phyloP scores from a whole-genome alignment of 441 rosid genomes.

The Arabidopsis hybrid region DNA sequence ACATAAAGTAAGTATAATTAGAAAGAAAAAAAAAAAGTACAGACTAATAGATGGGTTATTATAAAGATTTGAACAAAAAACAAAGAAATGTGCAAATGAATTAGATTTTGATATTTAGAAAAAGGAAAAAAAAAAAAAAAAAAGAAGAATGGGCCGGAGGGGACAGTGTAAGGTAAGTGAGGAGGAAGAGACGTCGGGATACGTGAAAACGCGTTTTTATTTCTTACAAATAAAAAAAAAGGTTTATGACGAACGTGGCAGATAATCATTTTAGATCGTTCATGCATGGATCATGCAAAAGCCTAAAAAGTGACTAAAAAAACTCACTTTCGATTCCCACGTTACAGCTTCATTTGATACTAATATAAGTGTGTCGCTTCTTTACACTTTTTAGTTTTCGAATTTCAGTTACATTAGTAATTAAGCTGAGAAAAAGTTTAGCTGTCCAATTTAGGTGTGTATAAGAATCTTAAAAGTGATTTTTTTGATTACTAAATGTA shows the following conservation, averaged over 20 bases:
- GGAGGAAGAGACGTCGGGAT: conserved; percentile 26
- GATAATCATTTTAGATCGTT: conserved; percentile 25
- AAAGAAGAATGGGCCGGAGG: conserved; percentile 21
- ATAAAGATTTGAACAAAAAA: not conserved
- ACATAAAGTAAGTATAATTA: no score
- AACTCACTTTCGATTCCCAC: conserved; percentile 20
- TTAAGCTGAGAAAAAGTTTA: not conserved
- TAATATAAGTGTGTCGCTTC: no score
- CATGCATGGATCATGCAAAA: conserved; percentile 43
- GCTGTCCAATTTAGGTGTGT: not conserved
- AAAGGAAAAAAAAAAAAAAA: not conserved
- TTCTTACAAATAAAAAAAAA: not conserved
- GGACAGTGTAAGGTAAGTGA: conserved; percentile 36
- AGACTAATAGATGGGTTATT: no score
- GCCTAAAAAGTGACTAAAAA: not conserved
- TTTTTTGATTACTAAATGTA: not conserved
- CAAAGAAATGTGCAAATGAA: conserved; percentile 30
- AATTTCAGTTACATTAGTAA: not conserved
- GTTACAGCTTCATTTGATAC: conserved; percentile 21
- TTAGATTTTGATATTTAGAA: not conserved
- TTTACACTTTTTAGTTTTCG: not conserved
- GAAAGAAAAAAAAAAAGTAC: no score
- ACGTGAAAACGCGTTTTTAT: conserved; percentile 43
- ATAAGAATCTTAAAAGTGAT: not conserved
- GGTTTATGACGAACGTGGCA: not conserved